Percentiles rank a stretch among this genome's conserved stretches.
phyloP scores from a whole-genome alignment of 1,284 basidiomycete species.

The Ceratobasidium sp. region DNA sequence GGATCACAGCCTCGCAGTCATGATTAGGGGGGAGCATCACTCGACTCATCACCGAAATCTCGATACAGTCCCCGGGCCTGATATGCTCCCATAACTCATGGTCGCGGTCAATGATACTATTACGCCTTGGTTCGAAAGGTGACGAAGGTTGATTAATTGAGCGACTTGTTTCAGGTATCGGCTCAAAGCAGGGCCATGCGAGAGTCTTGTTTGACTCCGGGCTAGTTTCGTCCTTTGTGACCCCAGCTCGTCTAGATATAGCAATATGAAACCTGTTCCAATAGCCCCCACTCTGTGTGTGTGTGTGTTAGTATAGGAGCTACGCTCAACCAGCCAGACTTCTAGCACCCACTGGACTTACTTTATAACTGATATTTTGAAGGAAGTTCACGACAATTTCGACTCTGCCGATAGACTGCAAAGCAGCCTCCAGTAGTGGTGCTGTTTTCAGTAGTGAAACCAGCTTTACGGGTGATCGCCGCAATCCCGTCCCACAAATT shows the following conservation, averaged over 20 bases:
- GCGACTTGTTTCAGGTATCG: no score
- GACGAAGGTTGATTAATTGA: no score
- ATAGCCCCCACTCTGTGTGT: background rate
- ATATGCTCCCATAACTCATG: slow-evolving; percentile 25
- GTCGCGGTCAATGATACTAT: background rate
- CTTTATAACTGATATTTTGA: background rate
- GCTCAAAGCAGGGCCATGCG: slow-evolving; percentile 4
- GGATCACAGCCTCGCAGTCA: background rate
- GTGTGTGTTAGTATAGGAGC: background rate
- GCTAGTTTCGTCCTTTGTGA: background rate
- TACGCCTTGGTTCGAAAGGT: background rate
- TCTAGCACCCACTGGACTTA: background rate
- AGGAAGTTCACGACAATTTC: no score
- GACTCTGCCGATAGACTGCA: no score
- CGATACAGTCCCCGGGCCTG: slow-evolving; percentile 20
- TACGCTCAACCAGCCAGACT: background rate
- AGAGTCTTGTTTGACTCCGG: background rate
- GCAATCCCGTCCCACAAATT: no score
- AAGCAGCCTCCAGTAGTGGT: no score
- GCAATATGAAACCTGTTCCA: slow-evolving; percentile 8
- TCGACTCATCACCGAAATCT: background rate
- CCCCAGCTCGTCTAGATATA: background rate
- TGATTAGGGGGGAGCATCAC: background rate
- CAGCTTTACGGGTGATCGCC: no score
- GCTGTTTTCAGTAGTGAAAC: no score